phyloP scores from a whole-genome alignment of 768 basidiomycete species.

The Trametes cinnabarina region DNA sequence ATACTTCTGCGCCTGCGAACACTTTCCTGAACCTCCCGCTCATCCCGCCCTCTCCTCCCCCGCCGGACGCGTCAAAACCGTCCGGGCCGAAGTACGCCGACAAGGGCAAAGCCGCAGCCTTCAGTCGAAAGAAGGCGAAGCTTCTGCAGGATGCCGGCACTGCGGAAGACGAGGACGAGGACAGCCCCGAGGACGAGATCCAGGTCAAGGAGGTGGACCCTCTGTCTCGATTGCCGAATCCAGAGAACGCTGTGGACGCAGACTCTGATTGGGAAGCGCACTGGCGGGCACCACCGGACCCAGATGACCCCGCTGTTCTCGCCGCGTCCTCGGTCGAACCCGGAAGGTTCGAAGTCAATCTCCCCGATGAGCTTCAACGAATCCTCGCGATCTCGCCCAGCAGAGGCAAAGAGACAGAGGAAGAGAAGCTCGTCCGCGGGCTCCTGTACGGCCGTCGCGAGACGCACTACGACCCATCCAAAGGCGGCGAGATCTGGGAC shows the following conservation, averaged over 20 bases:
- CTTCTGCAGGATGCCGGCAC: conserved; percentile 33
- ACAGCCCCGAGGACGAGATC: conserved; percentile 25
- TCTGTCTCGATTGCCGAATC: conserved; percentile 19
- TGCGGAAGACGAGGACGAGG: conserved; percentile 27
- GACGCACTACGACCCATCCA: conserved; percentile 57
- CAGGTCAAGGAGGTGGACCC: conserved; percentile 32
- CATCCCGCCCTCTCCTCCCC: conserved; percentile 71
- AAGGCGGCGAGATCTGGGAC: conserved; percentile 61
- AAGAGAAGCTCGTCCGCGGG: conserved; percentile 54
- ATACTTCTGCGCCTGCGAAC: conserved; percentile 8
- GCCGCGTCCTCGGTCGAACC: conserved; percentile 9
- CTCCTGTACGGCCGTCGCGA: conserved; percentile 58
- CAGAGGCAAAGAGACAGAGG: conserved; percentile 25
- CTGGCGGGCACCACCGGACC: conserved; percentile 14
- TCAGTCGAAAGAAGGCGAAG: conserved; percentile 50
- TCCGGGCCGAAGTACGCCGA: conserved; percentile 18
- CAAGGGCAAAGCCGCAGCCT: conserved; percentile 38
- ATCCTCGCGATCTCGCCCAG: conserved; percentile 59
- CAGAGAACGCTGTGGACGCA: conserved; percentile 8
- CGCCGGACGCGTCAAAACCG: conserved; percentile 26
- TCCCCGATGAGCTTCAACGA: conserved; percentile 64
- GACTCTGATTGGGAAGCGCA: conserved; percentile 23
- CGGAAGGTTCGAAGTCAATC: conserved; percentile 46
- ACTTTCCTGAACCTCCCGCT: conserved; percentile 35
- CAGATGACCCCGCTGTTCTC: not conserved